Percentiles rank a stretch among this genome's conserved stretches.
Conservation (phyloP, 768 basidiomycete genomes). For the Russula brevipes region DNA sequence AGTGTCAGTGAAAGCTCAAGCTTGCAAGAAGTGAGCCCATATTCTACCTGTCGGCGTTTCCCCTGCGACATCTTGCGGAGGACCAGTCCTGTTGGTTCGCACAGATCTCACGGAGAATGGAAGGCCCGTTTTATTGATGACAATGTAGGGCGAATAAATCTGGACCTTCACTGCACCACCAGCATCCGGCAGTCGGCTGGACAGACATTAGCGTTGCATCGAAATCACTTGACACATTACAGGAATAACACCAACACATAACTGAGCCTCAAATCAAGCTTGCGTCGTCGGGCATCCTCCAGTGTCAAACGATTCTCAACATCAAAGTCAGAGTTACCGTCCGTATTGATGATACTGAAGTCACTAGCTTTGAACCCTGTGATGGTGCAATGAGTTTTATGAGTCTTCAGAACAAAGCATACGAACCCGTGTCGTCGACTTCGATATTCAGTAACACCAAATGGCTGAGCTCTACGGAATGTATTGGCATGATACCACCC, state of each 20-base stretch:
- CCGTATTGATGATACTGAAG: constrained; percentile 95
- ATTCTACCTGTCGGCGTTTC: constrained; percentile 57
- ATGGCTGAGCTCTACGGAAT: constrained; percentile 89
- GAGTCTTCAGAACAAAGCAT: neutral
- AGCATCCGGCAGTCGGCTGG: constrained; percentile 74
- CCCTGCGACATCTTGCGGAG: constrained; percentile 80
- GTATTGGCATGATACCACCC: constrained; percentile 94
- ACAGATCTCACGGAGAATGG: constrained; percentile 70
- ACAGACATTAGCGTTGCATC: neutral
- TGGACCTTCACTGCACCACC: constrained; percentile 97
- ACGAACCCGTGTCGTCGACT: constrained; percentile 82
- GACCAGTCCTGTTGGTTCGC: constrained; percentile 55
- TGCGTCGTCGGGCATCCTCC: constrained; percentile 67
- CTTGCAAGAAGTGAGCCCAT: neutral
- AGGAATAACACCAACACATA: constrained; percentile 62
- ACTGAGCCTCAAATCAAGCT: constrained; percentile 77
- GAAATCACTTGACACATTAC: neutral
- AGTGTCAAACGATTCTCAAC: constrained; percentile 68
- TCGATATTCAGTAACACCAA: constrained; percentile 85
- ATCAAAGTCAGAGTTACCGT: constrained; percentile 84
- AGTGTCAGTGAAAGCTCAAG: neutral
- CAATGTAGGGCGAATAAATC: constrained; percentile 83
- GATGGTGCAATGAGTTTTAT: neutral
- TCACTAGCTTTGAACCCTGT: constrained; percentile 90
- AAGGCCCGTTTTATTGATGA: constrained; percentile 89